Evolutionary conservation across 257 asterid species (phyloP).

Genomic region (Leonotis leonurus): DNA sequence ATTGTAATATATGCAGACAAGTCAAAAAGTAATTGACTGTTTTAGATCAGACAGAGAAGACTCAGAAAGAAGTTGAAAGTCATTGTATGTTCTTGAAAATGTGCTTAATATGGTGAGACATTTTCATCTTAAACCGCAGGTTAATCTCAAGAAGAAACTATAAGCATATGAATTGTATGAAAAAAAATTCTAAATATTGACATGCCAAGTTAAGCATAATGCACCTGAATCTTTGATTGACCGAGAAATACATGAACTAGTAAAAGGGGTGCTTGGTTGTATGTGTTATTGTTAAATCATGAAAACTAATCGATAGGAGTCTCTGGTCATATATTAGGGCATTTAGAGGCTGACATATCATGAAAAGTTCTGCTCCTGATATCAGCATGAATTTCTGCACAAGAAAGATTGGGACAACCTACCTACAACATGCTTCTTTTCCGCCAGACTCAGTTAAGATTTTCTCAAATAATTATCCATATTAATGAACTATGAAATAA

Average conservation of each 20-base stretch:
- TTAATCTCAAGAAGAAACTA: background rate
- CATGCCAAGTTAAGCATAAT: background rate
- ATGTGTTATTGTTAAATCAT: background rate
- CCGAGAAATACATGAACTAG: background rate
- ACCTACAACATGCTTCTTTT: background rate
- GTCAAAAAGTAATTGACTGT: background rate
- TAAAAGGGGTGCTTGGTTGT: background rate
- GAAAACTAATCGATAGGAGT: background rate
- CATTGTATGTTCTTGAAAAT: background rate
- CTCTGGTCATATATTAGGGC: background rate
- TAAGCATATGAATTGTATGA: background rate
- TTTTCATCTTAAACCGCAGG: background rate
- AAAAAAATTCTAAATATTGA: background rate
- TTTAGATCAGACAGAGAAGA: background rate
- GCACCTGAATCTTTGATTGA: background rate
- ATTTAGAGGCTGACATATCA: no score
- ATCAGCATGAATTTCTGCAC: background rate
- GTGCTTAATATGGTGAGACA: no score
- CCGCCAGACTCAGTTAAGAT: background rate
- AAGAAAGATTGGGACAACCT: no score
- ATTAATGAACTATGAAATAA: background rate
- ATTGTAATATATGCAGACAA: no score
- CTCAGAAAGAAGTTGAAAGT: background rate
- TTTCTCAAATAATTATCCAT: background rate
- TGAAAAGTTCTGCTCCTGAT: no score